Conservation (phyloP, 176 grass and related monocot genomes). For the Lolium multiflorum region DNA sequence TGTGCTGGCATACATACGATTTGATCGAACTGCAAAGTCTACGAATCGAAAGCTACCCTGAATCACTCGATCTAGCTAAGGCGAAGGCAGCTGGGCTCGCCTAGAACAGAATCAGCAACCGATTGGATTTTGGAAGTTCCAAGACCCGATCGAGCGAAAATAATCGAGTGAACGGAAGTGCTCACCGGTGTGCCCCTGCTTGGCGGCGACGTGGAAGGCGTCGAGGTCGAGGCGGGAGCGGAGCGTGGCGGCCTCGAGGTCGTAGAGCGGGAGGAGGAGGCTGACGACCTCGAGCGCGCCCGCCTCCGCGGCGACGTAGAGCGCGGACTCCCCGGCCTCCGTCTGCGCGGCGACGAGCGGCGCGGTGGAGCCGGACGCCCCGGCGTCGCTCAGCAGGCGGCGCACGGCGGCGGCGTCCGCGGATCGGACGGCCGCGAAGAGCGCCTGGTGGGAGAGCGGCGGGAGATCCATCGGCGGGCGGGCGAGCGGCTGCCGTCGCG, state of each 20-base stretch:
- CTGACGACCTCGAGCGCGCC: conserved; percentile 74
- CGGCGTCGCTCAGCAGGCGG: conserved; percentile 46
- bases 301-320: conserved; percentile 87
- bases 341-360: conserved; percentile 66
- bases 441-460: conserved; percentile 74
- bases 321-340: conserved; percentile 81
- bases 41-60: not conserved
- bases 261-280: conserved; percentile 77
- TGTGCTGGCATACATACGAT: not conserved
- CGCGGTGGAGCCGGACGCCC: conserved; percentile 29
- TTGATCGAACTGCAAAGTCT: not conserved
- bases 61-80: not conserved
- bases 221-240: conserved; percentile 90
- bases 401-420: conserved; percentile 72
- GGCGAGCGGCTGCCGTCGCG: not conserved
- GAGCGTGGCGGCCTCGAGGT: conserved; percentile 57
- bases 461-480: conserved; percentile 70
- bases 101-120: not conserved
- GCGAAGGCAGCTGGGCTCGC: not conserved
- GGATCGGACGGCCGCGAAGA: conserved; percentile 84
- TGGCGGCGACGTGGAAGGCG: conserved; percentile 94
- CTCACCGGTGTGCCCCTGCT: conserved; percentile 86
- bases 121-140: not conserved
- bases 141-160: not conserved
- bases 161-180: not conserved